Base-by-base conservation (phyloP, 768 basidiomycete species). In the Suillus weaverae region DNA sequence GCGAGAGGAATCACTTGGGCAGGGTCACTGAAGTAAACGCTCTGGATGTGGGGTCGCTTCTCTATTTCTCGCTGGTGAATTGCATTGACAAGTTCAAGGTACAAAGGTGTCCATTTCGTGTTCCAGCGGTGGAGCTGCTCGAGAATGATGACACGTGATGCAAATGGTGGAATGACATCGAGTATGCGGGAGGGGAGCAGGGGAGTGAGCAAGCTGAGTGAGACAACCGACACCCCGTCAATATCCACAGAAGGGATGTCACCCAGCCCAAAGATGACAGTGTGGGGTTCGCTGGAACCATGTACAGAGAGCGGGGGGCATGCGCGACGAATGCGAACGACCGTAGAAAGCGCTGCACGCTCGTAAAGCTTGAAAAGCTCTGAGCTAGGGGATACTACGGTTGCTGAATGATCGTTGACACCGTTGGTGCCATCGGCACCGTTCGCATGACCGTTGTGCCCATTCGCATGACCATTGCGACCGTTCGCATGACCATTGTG, bases 61-160 rank as follows among this genome's bases (percentile, higher is more conserved):
- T 83, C 80, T 0, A 77, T 64, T 35, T 83, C 81, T 54, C 82
- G 81, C 51, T 85, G 80, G 67, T 94, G 93, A 39, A 95, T 76
- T 16, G 89, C 88, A 62, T 83, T 83, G 55, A 92, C 83, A 32
- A 95, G 80, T 39, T 96, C 94, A 60, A 97, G 84, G 75, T 91
- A 97, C 4, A 97, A 77, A 0, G 94, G 91, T 1, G 91, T 89
- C 91, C 92, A 96, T 75, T 92, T 92, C 44, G 87, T 88, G n/a
- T 84, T 83, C 85, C 90, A 92, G 68, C 79, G 81, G 70, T 83
- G 83, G 8, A 91, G 79, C 74, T 95, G 94, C 72, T 97, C 95
- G 13, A 96, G 83, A 20, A 96, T 89, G 64, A 96, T 79, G 62
- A 97, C 84, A 26, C 85, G 87, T 18, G 82, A 84, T 35, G 83